Evolutionary conservation across 345 rosid genomes (phyloP), one percentile per base, ranked within the genome.

Genomic region (Melaleuca alternifolia): DNA sequence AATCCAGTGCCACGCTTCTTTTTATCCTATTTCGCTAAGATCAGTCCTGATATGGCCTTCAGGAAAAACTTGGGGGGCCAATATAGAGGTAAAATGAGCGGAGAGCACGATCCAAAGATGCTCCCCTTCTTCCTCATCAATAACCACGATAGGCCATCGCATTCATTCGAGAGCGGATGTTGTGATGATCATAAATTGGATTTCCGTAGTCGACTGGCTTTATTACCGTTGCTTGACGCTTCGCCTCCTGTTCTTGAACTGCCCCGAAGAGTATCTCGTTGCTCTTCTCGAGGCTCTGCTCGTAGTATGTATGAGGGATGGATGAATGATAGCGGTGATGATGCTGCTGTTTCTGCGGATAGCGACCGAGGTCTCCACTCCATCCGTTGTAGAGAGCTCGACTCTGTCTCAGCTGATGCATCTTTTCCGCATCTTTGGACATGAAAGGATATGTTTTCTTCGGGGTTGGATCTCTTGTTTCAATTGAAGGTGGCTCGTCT

Each of bases 361-460:
- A 77, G 83, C 90, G 96, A 7, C 90, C 91, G 83, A 86, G 52
- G 54, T 94, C 94, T 37, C 93, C 94, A 30, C 92, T 96, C 97
- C 96, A 93, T 65, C 93, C 94, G 59, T 90, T 92, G 88, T 94
- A 96, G 87, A 96, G 92, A 8, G 93, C 96, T 4, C 92, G 94
- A 87, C 98, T 93, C 89, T 96, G 98, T 62, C 95, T 95, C 95
- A 95, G 92, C 86, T 95, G 98, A 56, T 95, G 96, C 89, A 95
- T 89, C 91, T 95, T 98, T 90, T 98, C 99, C 0, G 97, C 94
- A 50, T 96, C 99, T 91, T 94, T 96, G 30, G 98, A 94, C 99
- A 98, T 96, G 91, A 96, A 98, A 30, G 99, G 90, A 81, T 96
- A 98, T 6, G 94, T 98, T 87, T 98, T 98, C 87, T 93, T 90